Evolutionary conservation across 2,329 filamentous ascomycete genomes (phyloP).

Genomic region (Penicillium sp.): DNA sequence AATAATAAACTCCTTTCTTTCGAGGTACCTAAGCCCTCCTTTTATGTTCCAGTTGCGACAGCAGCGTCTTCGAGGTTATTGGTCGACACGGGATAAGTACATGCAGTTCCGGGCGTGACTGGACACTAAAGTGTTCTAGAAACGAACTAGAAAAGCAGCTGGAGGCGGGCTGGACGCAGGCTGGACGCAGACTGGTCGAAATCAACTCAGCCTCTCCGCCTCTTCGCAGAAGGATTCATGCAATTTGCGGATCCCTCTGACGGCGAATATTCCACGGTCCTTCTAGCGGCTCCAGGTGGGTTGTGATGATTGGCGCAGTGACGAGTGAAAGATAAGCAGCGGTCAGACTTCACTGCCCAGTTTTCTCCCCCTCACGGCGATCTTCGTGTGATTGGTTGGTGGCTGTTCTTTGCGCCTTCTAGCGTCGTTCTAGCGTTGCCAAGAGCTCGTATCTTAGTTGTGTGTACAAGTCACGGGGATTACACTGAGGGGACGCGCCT

Average conservation of each 20-base stretch:
- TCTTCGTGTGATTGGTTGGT: not conserved
- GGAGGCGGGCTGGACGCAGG: constrained; percentile 4
- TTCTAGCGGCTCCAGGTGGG: constrained; percentile 19
- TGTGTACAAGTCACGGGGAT: no score
- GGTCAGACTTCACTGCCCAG: constrained; percentile 14
- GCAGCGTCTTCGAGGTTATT: not conserved
- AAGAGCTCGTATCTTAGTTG: constrained; percentile 1
- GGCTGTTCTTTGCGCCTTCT: constrained; percentile 19
- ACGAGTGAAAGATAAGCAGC: constrained; percentile 12
- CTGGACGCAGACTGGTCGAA: constrained; percentile 6
- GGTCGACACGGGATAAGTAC: constrained; percentile 6
- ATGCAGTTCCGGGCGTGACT: not conserved
- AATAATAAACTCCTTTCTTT: not conserved
- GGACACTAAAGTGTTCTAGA: constrained; percentile 5
- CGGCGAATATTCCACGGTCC: constrained; percentile 20
- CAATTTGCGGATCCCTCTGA: constrained; percentile 13
- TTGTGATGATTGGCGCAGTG: not conserved
- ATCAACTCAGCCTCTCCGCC: constrained; percentile 19
- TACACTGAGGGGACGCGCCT: no score
- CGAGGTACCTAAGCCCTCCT: not conserved
- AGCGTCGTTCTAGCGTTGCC: constrained; percentile 12
- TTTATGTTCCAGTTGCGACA: constrained; percentile 3
- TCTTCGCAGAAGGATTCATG: constrained; percentile 21
- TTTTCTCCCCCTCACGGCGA: constrained; percentile 9
- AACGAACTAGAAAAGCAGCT: constrained; percentile 5